phyloP scores from a whole-genome alignment of 2,329 filamentous ascomycete species.

The Pseudonectria foliicola region DNA sequence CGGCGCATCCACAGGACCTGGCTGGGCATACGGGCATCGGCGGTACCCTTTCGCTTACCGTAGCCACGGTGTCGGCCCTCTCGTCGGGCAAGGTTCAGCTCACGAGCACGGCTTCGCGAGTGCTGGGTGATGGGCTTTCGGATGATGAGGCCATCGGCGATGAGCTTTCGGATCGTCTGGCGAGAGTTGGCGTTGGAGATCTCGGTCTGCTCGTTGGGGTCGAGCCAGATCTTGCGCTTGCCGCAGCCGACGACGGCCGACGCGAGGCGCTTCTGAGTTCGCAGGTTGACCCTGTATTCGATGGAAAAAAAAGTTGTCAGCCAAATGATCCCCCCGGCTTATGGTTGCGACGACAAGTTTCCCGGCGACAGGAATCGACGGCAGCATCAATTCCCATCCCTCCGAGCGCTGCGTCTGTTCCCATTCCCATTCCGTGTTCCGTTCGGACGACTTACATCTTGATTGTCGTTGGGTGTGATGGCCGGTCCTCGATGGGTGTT shows the following conservation, averaged over 20 bases:
- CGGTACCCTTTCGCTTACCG: conserved; percentile 99
- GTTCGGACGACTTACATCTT: conserved; percentile 35
- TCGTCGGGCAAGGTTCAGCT: conserved; percentile 87
- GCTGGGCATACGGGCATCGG: conserved; percentile 97
- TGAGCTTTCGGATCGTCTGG: conserved; percentile 99
- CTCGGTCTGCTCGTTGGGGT: conserved; percentile 98
- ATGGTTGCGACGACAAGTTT: conserved; percentile 4
- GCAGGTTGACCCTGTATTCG: conserved; percentile 85
- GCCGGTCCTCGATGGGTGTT: conserved; percentile 33
- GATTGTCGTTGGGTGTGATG: conserved; percentile 35
- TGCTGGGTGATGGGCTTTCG: conserved; percentile 99
- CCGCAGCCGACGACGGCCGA: conserved; percentile 97
- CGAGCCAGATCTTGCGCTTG: conserved; percentile 99
- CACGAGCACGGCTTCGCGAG: conserved; percentile 92
- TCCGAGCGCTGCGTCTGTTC: conserved; percentile 1
- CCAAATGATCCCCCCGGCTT: conserved; percentile 12
- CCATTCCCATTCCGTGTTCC: conserved; percentile 11
- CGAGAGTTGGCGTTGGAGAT: conserved; percentile 99
- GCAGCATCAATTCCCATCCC: conserved; percentile 12
- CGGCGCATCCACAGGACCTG: conserved; percentile 99
- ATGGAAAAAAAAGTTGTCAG: conserved; percentile 23
- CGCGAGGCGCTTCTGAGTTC: conserved; percentile 99
- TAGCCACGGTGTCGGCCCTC: conserved; percentile 98
- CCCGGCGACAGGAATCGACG: conserved; percentile 5
- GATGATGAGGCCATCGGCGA: conserved; percentile 99